A percentile compares a stretch with the other conserved stretches of the same genome.
Evolutionary conservation across 306 rosid genomes (phyloP).

Genomic region (Vicia villosa): DNA sequence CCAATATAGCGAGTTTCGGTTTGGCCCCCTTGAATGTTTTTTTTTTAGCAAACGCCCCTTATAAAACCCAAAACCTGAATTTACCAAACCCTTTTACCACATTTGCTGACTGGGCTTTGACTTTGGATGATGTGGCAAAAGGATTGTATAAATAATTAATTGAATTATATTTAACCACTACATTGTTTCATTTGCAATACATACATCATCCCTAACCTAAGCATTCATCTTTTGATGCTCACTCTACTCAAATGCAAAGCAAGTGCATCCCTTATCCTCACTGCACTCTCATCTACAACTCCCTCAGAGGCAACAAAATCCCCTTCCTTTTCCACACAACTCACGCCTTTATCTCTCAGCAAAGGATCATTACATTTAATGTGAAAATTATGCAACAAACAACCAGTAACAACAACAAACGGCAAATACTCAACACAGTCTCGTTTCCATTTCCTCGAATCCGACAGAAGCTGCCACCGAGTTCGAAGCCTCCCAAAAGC

Average conservation of each 20-base stretch:
- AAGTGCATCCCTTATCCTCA: conserved; percentile 64
- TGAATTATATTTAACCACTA: too few species aligned
- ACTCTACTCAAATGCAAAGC: conserved; percentile 69
- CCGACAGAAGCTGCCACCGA: conserved; percentile 65
- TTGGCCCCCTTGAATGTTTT: too few species aligned
- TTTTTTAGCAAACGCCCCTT: too few species aligned
- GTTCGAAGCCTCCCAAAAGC: conserved; percentile 58
- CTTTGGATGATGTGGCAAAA: too few species aligned
- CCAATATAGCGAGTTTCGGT: too few species aligned
- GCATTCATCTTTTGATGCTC: conserved; percentile 56
- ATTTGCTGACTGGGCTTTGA: too few species aligned
- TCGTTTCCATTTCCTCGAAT: conserved; percentile 62
- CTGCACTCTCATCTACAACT: conserved; percentile 55
- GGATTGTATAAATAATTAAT: too few species aligned
- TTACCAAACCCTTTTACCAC: too few species aligned
- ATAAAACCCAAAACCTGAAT: too few species aligned
- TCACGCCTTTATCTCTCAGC: conserved; percentile 39
- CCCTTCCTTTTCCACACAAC: conserved; percentile 39
- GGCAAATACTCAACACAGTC: conserved; percentile 72
- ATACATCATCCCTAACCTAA: neutral
- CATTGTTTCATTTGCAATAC: neutral
- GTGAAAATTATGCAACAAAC: conserved; percentile 83
- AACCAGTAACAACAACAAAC: conserved; percentile 61
- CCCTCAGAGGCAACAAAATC: conserved; percentile 52
- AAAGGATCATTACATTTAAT: conserved; percentile 54